Base-by-base conservation (phyloP, 805 yeast species). In the Kurtzmaniella fragi region DNA sequence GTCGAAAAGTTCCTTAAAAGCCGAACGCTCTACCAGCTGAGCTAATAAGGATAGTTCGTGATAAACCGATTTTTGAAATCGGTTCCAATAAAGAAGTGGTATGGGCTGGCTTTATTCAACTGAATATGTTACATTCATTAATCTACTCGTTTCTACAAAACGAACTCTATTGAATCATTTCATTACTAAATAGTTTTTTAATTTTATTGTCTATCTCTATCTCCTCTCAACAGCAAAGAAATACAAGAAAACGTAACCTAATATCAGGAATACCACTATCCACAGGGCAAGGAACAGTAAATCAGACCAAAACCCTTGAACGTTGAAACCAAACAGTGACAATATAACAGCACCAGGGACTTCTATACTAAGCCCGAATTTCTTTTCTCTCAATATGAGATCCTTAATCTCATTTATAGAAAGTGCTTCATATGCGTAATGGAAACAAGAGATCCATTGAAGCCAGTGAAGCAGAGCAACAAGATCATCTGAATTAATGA, bases 271-370 rank as follows among this genome's bases (percentile, higher is more conserved):
- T 1, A 70, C 54, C 1, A 69, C 60, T 25, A 80, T 72, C 69
- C 84, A 79, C 0, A 74, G 70, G 0, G 67, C 65, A 37, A 93
- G 68, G 43, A 77, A 77, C 27, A 71, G 56, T 23, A 82, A 71
- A 57, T 93, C 98, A 28, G 69, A 67, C 60, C 77, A 61, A 39
- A 85, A 75, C 2, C 90, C 93, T 17, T 80, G 78, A 11, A 87
- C 91, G 47, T 86, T 77, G 59, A 93, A 93, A 0, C 99, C 99
- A 67, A 93, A 93, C 0, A 98, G 88, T 49, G 95, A 85, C 49
- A 93, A 71, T 40, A 93, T 93, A 1, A 95, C 95, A 2, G 99
- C 98, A 9, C 99, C 99, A 0, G 99, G 99, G 12, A 93, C 95
- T 60, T 89, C 96, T 50, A 93, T 91, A 33, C 90, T 84, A 32